Evolutionary conservation across 768 basidiomycete genomes (phyloP), one percentile per base, ranked within the genome.

Genomic region (Leccinum uliginosum): DNA sequence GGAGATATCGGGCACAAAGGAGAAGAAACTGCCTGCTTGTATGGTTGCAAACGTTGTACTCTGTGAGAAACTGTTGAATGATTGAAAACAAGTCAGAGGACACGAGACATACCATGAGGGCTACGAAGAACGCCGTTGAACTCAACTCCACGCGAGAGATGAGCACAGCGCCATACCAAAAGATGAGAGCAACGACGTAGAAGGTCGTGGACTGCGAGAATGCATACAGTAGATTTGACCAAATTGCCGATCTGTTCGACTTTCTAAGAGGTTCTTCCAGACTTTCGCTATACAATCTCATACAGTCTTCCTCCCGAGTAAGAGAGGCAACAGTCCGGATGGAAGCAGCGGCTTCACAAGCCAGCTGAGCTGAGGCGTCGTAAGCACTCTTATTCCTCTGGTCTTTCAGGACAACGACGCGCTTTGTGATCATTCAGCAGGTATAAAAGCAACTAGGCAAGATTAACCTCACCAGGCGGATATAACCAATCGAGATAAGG

Each of bases 261-360:
- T 78, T 71, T 32, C 69, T 73, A 50, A 94, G 76, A 5, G 93
- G 93, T 24, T 60, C 81, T 52, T 92, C 87, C 51, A 97, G 76
- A 63, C 85, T 86, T 54, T 79, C 53, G 64, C 83, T 84, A 72
- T 91, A 92, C 8, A 82, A 66, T n/a, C 75, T 66, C 50, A 80
- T 75, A 66, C 90, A 91, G 59, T 94, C 91, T 23, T 85, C 80
- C 69, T 98, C 95, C 24, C 94, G 78, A 0, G 93, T 95, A 40
- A 98, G 77, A 1, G 87, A 80, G 9, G 94, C 93, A 27, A 98
- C 94, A 2, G 95, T 97, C 34, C 91, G 83, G 63, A 98, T 95
- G 10, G 95, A 81, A 10, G 82, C 87, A 24, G 93, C 91, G 32
- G 93, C 92, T 71, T 98, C 95, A 62, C 93, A 94, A 43, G 94